These are phyloP conservation scores for Telfairia occidentalis DNA, from an alignment of 331 rosid genomes.

Conservation along the genomic window DNA sequence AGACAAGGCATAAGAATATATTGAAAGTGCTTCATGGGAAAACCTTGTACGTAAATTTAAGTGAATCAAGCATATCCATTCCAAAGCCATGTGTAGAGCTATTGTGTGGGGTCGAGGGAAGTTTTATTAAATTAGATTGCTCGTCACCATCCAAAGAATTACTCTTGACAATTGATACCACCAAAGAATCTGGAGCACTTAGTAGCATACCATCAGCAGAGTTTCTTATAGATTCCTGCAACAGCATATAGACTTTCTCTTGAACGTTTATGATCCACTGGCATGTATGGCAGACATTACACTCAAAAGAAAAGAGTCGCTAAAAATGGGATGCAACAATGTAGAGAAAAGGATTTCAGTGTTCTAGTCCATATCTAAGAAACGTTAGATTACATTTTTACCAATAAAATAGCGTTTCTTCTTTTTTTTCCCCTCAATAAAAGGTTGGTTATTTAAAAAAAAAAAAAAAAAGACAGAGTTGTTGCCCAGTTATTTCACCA, in stretches of 20 bases:
- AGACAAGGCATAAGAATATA: conserved; percentile 2
- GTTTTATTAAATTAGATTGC: conserved; percentile 33
- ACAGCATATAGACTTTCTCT: conserved; percentile 16
- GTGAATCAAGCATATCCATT: conserved; percentile 73
- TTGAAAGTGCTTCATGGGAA: conserved; percentile 17
- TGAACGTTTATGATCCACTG: background rate
- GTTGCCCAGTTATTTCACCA: background rate
- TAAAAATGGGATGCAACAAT: background rate
- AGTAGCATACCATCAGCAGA: conserved; percentile 77
- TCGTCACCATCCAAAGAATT: conserved; percentile 37
- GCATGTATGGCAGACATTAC: background rate
- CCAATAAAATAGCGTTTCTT: background rate
- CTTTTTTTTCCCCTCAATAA: too few relatives aligned
- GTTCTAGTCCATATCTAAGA: background rate
- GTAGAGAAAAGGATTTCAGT: too few relatives aligned
- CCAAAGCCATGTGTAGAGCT: conserved; percentile 52
- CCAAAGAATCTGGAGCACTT: conserved; percentile 89
- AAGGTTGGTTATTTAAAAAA: too few relatives aligned
- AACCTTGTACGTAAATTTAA: conserved; percentile 82
- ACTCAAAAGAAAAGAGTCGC: background rate
- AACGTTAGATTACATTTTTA: background rate
- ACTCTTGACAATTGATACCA: conserved; percentile 52
- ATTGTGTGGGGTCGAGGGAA: conserved; percentile 41
- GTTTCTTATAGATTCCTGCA: conserved; percentile 90
- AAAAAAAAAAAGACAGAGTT: too few relatives aligned